Base-by-base conservation (phyloP, 148 eudicot species). In the Nepenthes mirabilis region DNA sequence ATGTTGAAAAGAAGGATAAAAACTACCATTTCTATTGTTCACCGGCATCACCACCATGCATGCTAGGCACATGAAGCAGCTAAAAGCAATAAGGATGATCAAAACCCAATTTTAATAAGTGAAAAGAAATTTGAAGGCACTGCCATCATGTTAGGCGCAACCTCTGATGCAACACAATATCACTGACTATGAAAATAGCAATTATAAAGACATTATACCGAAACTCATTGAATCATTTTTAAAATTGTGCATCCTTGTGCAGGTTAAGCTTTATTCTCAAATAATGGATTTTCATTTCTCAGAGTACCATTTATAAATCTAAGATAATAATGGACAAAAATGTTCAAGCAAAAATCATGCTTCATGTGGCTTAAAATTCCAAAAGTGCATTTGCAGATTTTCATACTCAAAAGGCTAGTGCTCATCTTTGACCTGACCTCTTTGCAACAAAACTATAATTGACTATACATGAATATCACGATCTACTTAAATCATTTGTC, bases 391-490 rank as follows among this genome's bases (percentile, higher is more conserved):
- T 91, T 65, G 93, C 97, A 43, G 95, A 83, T 75, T 85, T 23
- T 87, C 95, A 87, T 85, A 72, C 93, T 87, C 71, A 91, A 67
- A 55, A 91, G 93, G 35, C 97, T 89, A 62, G 95, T 91, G 75
- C 97, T 91, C 77, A 70, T 77, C 70, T 91, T 95, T 75, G 83
- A 45, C 97, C 97, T 50, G 93, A 87, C 79, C 95, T 91, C 84
- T 83, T 93, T 68, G 95, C 97, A 65, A 85, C 86, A 83, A 91
- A 85, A 60, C 97, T 91, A 76, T 52, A 67, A 66, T 4, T 40
- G 10, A 33, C 2, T 34, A 10, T 2, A 32, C 9, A n/a, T 32
- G 3, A 34, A 55, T 55, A 33, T 33, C 33, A 55, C 33, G 36
- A 34, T 33, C 58, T 34, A 34, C 23, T 23, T 23, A 23, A 23